Evolutionary conservation across 2,329 filamentous ascomycete species (phyloP).

Genomic region (Metarhizium album): DNA sequence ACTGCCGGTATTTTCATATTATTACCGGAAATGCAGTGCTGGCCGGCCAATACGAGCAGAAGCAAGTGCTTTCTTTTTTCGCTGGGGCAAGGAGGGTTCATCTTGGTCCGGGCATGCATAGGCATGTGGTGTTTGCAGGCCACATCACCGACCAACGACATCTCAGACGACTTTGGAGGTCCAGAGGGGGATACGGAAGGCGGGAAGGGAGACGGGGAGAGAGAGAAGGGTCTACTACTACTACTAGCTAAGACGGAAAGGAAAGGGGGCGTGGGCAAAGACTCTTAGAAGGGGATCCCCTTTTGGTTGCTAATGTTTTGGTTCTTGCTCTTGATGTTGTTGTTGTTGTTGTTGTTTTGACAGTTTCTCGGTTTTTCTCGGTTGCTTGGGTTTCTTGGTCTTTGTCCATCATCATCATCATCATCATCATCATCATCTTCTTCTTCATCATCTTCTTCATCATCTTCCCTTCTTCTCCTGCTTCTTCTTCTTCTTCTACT

Average conservation of each 20-base stretch:
- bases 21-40: not conserved
- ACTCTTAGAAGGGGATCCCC: not conserved
- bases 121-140: not conserved
- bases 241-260: not conserved
- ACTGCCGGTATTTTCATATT: too few relatives aligned
- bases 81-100: too few relatives aligned
- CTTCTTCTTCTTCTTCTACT: not conserved
- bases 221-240: not conserved
- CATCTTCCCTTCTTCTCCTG: too few relatives aligned
- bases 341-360: too few relatives aligned
- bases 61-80: constrained; percentile 1
- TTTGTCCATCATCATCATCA: too few relatives aligned
- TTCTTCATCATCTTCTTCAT: too few relatives aligned
- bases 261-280: not conserved
- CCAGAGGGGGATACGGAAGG: not conserved
- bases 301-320: too few relatives aligned
- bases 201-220: not conserved
- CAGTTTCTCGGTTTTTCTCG: too few relatives aligned
- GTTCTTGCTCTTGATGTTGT: too few relatives aligned
- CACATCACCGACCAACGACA: not conserved
- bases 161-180: not conserved
- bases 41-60: constrained; percentile 1
- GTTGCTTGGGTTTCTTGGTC: not conserved
- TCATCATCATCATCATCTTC: too few relatives aligned
- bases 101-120: not conserved